A percentile compares a stretch with the other conserved stretches of the same genome.
Evolutionary conservation across 495 filamentous ascomycete species (phyloP).

Genomic region (Neurospora sp.): DNA sequence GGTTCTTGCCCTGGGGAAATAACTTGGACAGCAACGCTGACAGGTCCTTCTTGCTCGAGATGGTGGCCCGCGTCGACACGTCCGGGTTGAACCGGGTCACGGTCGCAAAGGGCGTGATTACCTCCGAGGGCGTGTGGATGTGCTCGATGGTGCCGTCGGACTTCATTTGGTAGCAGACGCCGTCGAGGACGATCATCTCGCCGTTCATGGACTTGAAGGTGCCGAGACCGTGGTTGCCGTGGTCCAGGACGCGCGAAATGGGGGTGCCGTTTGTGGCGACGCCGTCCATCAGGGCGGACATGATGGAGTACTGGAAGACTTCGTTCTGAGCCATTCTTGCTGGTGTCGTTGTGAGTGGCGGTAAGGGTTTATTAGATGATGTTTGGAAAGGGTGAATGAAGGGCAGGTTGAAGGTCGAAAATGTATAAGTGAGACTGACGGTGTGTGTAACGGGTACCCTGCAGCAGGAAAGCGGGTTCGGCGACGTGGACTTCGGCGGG

Average conservation of each 20-base stretch:
- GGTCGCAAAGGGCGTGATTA: slow-evolving; percentile 34
- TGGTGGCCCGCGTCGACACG: slow-evolving; percentile 5
- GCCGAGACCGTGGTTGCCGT: slow-evolving; percentile 43
- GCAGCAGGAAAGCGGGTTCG: neutral
- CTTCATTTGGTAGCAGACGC: slow-evolving; percentile 37
- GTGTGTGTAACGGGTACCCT: neutral
- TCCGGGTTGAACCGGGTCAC: slow-evolving; percentile 30
- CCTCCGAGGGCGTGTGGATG: slow-evolving; percentile 10
- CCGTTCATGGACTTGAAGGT: slow-evolving; percentile 40
- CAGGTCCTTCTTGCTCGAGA: slow-evolving; percentile 27
- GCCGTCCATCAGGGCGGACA: slow-evolving; percentile 44
- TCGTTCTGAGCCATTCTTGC: slow-evolving; percentile 27
- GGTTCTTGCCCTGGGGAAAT: slow-evolving; percentile 28
- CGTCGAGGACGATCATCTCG: slow-evolving; percentile 43
- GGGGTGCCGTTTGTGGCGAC: slow-evolving; percentile 31
- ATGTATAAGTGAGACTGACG: neutral
- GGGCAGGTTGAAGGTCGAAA: neutral
- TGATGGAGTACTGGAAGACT: slow-evolving; percentile 41
- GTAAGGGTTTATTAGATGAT: neutral
- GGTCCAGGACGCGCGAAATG: slow-evolving; percentile 24
- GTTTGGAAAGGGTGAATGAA: neutral
- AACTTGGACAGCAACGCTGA: slow-evolving; percentile 22
- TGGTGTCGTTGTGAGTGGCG: neutral
- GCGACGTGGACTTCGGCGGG: neutral
- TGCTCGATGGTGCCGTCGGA: slow-evolving; percentile 24